phyloP scores from a whole-genome alignment of 768 basidiomycete species.

The Lyophyllum decastes region DNA sequence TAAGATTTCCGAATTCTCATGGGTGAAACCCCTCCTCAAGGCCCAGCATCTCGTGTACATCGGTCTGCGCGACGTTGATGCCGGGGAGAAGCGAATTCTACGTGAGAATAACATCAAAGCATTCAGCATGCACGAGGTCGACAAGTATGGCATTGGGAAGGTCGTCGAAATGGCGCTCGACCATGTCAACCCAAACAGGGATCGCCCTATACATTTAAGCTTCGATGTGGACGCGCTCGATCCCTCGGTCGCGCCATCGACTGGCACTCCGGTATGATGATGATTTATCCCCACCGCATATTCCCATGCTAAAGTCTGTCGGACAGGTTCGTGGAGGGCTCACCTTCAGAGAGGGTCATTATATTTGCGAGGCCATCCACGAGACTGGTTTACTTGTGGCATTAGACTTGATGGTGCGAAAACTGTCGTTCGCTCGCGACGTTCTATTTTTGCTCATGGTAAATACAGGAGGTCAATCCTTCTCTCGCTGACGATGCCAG shows the following conservation, averaged over 20 bases:
- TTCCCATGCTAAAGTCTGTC: slow-evolving; percentile 7
- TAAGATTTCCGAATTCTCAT: slow-evolving; percentile 45
- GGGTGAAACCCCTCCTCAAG: slow-evolving; percentile 64
- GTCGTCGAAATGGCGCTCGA: slow-evolving; percentile 97
- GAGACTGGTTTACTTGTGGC: slow-evolving; percentile 93
- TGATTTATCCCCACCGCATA: neutral
- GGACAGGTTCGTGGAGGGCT: slow-evolving; percentile 86
- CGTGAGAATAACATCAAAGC: slow-evolving; percentile 80
- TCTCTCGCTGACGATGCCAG: slow-evolving; percentile 74
- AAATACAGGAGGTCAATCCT: slow-evolving; percentile 90
- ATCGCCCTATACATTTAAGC: slow-evolving; percentile 88
- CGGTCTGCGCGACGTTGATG: slow-evolving; percentile 91
- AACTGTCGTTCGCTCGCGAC: neutral
- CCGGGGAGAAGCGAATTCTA: slow-evolving; percentile 85
- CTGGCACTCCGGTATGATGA: slow-evolving; percentile 78
- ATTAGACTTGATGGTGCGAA: slow-evolving; percentile 87
- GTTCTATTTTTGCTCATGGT: slow-evolving; percentile 5
- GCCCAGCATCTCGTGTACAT: slow-evolving; percentile 91
- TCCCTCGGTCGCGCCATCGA: slow-evolving; percentile 94
- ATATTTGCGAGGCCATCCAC: slow-evolving; percentile 89
- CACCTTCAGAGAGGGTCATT: slow-evolving; percentile 98
- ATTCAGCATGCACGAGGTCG: slow-evolving; percentile 92
- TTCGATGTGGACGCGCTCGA: slow-evolving; percentile 97
- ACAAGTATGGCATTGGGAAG: slow-evolving; percentile 88
- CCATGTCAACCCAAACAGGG: slow-evolving; percentile 84